phyloP scores from a whole-genome alignment of 345 rosid species.

The Gossypium australe region DNA sequence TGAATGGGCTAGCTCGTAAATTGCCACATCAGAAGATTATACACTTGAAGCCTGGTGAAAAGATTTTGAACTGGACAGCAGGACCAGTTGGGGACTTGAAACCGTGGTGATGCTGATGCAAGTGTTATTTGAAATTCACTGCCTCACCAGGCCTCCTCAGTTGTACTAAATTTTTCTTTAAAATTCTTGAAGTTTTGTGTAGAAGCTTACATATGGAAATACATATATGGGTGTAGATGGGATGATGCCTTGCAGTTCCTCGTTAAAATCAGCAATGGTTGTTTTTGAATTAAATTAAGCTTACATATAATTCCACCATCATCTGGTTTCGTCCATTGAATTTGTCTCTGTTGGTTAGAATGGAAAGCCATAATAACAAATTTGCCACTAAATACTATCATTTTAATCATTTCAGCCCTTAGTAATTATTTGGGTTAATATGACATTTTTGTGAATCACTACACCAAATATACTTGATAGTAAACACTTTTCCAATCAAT shows the following conservation, averaged over 20 bases:
- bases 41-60: constrained; percentile 54
- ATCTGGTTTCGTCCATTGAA: too few relatives aligned
- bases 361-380: too few relatives aligned
- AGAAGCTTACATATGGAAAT: constrained; percentile 10
- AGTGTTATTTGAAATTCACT: background rate
- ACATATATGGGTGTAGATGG: background rate
- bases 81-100: constrained; percentile 81
- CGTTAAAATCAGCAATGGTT: background rate
- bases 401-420: too few relatives aligned
- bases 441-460: too few relatives aligned
- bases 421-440: too few relatives aligned
- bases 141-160: constrained; percentile 1
- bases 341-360: too few relatives aligned
- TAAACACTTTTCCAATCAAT: too few relatives aligned
- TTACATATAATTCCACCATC: background rate
- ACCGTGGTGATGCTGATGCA: constrained; percentile 60
- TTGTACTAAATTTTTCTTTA: background rate
- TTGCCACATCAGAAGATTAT: constrained; percentile 55
- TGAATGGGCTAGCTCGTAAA: constrained; percentile 85
- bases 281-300: background rate
- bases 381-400: too few relatives aligned
- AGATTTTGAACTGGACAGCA: constrained; percentile 77
- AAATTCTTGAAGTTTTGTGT: constrained; percentile 13
- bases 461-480: too few relatives aligned
- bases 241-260: background rate